phyloP scores from a whole-genome alignment of 1,284 basidiomycete genomes.

The Rhodotorula sp. region DNA sequence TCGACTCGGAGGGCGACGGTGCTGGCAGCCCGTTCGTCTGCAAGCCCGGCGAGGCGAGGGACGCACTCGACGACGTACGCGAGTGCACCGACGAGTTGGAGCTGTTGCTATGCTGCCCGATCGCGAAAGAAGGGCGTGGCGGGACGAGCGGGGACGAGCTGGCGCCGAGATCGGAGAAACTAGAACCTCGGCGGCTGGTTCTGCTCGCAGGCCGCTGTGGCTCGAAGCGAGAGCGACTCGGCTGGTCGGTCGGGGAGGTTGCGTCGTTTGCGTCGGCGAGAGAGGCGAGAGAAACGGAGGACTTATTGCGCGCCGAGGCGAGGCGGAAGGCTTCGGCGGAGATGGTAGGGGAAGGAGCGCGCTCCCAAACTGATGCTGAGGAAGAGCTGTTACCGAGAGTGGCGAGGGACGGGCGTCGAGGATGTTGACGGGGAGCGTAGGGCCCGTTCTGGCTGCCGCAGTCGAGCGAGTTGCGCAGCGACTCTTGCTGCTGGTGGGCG shows the following conservation, averaged over 20 bases:
- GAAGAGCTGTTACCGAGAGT: background rate
- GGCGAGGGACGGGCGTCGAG: conserved; percentile 30
- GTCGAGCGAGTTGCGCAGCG: conserved; percentile 29
- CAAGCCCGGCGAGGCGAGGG: conserved; percentile 4
- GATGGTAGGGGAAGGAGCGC: conserved; percentile 37
- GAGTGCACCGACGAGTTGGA: conserved; percentile 23
- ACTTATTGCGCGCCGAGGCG: conserved; percentile 29
- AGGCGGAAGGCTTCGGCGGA: conserved; percentile 38
- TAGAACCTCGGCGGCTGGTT: conserved; percentile 55
- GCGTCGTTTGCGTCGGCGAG: conserved; percentile 1
- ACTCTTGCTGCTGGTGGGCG: conserved; percentile 14
- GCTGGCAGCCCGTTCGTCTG: background rate
- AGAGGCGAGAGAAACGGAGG: conserved; percentile 32
- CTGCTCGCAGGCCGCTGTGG: conserved; percentile 60
- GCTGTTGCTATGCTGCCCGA: conserved; percentile 9
- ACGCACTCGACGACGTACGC: conserved; percentile 20
- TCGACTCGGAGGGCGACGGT: background rate
- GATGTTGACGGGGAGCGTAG: background rate
- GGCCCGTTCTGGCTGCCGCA: background rate
- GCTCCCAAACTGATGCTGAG: conserved; percentile 17
- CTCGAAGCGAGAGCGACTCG: conserved; percentile 32
- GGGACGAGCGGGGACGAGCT: background rate
- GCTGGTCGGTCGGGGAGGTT: background rate
- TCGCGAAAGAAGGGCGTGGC: conserved; percentile 28
- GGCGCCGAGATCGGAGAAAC: conserved; percentile 16